These are phyloP conservation scores for Hypomyces rosellus DNA, from an alignment of 2,329 filamentous ascomycete species.

Conservation along the genomic window DNA sequence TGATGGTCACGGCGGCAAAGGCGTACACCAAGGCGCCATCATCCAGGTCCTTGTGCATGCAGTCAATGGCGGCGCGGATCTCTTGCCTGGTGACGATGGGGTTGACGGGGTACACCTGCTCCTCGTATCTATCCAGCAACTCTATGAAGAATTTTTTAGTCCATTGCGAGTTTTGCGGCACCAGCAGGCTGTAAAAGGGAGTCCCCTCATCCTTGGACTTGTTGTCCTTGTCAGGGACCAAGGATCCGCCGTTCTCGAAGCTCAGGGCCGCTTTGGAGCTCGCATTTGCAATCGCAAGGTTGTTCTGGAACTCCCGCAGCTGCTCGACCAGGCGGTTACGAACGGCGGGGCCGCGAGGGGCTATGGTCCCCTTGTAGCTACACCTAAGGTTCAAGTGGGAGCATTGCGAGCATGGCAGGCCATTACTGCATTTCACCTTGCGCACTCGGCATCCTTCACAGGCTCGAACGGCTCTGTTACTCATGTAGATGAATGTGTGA, in stretches of 20 bases:
- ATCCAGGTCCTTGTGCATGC: constrained; percentile 27
- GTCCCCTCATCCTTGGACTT: no score
- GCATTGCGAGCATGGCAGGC: constrained; percentile 30
- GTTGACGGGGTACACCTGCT: constrained; percentile 32
- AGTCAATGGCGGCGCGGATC: constrained; percentile 24
- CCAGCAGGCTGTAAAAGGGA: no score
- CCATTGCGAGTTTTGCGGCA: constrained; percentile 12
- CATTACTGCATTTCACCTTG: constrained; percentile 32
- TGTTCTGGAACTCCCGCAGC: no score
- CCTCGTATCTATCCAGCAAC: constrained; percentile 28
- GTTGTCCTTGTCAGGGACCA: no score
- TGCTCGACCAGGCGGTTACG: no score
- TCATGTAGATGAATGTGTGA: constrained; percentile 6
- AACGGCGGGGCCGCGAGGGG: no score
- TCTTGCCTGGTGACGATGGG: constrained; percentile 28
- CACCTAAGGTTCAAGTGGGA: constrained; percentile 25
- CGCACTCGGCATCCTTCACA: constrained; percentile 34
- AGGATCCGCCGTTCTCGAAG: no score
- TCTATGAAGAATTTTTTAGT: constrained; percentile 26
- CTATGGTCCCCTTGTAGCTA: no score
- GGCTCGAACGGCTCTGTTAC: constrained; percentile 21
- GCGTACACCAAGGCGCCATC: constrained; percentile 31
- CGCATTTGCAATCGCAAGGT: no score
- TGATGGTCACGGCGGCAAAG: constrained; percentile 31
- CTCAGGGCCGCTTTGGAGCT: no score